Conservation (phyloP, 2,329 filamentous ascomycete species). For the Xylaria arbuscula region DNA sequence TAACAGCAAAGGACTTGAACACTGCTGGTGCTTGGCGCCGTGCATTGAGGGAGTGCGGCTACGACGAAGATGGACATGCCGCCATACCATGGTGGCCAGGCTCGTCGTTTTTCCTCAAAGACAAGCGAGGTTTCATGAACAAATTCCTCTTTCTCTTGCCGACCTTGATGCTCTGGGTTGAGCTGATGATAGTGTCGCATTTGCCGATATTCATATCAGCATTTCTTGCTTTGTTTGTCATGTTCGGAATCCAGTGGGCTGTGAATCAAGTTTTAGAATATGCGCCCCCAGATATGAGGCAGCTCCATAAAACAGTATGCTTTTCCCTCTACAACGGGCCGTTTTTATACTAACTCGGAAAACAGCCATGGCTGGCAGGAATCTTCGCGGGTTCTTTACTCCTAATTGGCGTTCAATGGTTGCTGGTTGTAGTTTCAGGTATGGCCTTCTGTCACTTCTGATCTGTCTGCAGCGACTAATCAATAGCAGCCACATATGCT, state of each 20-base stretch:
- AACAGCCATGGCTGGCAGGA: constrained; percentile 87
- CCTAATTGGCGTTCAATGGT: constrained; percentile 80
- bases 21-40: constrained; percentile 83
- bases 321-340: constrained; percentile 29
- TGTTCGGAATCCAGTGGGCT: constrained; percentile 79
- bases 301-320: constrained; percentile 88
- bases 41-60: constrained; percentile 85
- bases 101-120: constrained; percentile 78
- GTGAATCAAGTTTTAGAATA: constrained; percentile 82
- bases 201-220: constrained; percentile 80
- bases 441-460: constrained; percentile 47
- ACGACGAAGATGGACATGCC: constrained; percentile 79
- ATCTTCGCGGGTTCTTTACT: constrained; percentile 92
- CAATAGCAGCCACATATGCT: constrained; percentile 68
- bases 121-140: constrained; percentile 80
- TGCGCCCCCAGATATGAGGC: constrained; percentile 87
- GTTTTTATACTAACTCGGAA: constrained; percentile 28
- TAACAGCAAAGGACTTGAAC: constrained; percentile 91
- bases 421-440: constrained; percentile 79
- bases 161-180: constrained; percentile 77
- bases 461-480: constrained; percentile 47
- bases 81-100: constrained; percentile 77
- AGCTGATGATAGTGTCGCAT: constrained; percentile 77
- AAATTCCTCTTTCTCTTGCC: constrained; percentile 93
- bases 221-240: constrained; percentile 74